phyloP scores from a whole-genome alignment of 83 land plant genomes.

The Picea abies region DNA sequence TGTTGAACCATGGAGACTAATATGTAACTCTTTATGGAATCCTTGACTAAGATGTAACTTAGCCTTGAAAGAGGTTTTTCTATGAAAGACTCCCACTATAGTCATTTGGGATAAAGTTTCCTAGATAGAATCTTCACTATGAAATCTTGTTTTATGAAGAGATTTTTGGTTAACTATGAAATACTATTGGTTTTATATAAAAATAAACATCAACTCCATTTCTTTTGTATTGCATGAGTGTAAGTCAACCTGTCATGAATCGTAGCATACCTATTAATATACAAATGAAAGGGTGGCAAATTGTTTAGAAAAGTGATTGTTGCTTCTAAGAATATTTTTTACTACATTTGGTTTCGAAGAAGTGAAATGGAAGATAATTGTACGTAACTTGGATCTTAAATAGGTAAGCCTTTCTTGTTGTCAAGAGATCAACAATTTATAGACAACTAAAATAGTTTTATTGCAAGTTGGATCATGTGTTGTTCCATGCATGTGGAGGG shows the following conservation, averaged over 20 bases:
- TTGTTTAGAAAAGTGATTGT: too few relatives aligned
- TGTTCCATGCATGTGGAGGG: too few relatives aligned
- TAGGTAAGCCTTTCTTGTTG: too few relatives aligned
- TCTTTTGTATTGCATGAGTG: conserved; percentile 39
- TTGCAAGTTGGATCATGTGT: too few relatives aligned
- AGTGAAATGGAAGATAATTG: too few relatives aligned
- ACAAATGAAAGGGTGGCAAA: too few relatives aligned
- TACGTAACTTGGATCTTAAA: too few relatives aligned
- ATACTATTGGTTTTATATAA: neutral
- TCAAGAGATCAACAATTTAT: too few relatives aligned
- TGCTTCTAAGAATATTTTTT: too few relatives aligned
- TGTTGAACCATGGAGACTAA: neutral
- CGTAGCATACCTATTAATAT: too few relatives aligned
- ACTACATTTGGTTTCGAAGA: too few relatives aligned
- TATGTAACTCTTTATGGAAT: neutral
- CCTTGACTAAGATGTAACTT: neutral
- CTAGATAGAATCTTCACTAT: neutral
- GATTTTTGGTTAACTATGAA: neutral
- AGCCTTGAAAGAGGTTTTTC: neutral
- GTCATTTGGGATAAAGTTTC: neutral
- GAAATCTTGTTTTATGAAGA: neutral
- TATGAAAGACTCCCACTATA: neutral
- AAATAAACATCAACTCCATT: neutral
- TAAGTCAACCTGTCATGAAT: conserved; percentile 37
- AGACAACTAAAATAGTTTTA: too few relatives aligned